Base-by-base conservation (phyloP, 2,329 filamentous ascomycete species). In the Pseudogymnoascus sp. region DNA sequence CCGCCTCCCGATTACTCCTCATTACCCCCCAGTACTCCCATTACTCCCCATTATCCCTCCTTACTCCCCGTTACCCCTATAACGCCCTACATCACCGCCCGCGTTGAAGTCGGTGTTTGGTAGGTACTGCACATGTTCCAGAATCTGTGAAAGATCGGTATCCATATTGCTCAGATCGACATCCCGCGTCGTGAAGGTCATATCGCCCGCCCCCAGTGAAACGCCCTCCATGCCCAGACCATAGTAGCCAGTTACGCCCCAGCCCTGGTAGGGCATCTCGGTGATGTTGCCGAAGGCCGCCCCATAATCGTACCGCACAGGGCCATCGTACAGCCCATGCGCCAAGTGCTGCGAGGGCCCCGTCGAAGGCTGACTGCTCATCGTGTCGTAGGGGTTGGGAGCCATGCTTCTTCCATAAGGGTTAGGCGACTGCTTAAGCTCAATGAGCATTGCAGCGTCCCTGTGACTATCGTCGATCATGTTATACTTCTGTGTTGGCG, bases 361-460 rank as follows among this genome's bases (percentile, higher is more conserved):
- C 4, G 51, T n/a, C n/a, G 51, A 57, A 34, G 51, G n/a, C 10
- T 57, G 51, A 5, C 29, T 57, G 29, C 16, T 57, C 29, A 57
- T 57, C 1, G 51, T 21, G 51, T 57, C 51, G 51, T 57, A 57
- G 10, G 51, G 51, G 51, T 57, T 57, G 10, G 51, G 29, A 21
- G 29, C 51, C 29, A 57, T 57, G 51, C 51, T 16, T 16, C 6
- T 34, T 21, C 51, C 51, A 57, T 57, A 57, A 18, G 72, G 60
- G 64, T 73, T 82, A 0, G 80, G 75, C 1, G 81, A 78, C 67
- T 79, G 77, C 39, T 70, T 68, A 11, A 83, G 72, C 12, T 78
- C 79, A 8, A 84, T 73, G 10, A 80, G 74, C 66, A 79, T 78
- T 69, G 80, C 78, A 12, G 76, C 76, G 40, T 79, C 76, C 5